A percentile compares a stretch with the other conserved stretches of the same genome.
These are phyloP conservation scores for Epichloe glyceriae DNA, from an alignment of 2,329 filamentous ascomycete genomes.

Conservation along the genomic window DNA sequence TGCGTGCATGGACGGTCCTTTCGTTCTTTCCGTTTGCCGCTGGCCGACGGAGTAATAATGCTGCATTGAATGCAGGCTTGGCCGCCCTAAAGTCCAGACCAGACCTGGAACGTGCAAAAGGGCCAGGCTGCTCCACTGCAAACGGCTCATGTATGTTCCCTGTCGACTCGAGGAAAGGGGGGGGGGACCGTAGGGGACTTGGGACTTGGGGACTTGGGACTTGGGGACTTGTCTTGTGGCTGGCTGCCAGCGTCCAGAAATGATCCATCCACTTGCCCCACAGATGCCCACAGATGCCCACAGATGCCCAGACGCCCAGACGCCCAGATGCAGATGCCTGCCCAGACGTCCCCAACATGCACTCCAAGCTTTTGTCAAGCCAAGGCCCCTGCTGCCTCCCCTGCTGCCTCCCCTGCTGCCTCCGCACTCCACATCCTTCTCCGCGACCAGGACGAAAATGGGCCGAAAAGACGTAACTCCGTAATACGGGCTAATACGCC, in stretches of 20 bases:
- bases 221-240: too few relatives aligned
- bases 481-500: too few relatives aligned
- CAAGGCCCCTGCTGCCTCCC: slow-evolving; percentile 3
- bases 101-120: background rate
- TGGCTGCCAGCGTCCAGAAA: background rate
- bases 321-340: background rate
- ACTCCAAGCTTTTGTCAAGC: background rate
- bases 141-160: slow-evolving; percentile 1
- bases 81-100: background rate
- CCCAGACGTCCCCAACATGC: background rate
- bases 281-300: background rate
- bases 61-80: background rate
- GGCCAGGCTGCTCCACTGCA: slow-evolving; percentile 1
- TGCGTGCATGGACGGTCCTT: too few relatives aligned
- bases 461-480: slow-evolving; percentile 4
- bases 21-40: background rate
- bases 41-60: background rate
- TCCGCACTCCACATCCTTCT: slow-evolving; percentile 7
- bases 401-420: slow-evolving; percentile 6
- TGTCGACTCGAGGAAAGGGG: background rate
- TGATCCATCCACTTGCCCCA: background rate
- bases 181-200: too few relatives aligned
- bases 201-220: too few relatives aligned
- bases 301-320: background rate
- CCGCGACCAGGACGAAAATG: slow-evolving; percentile 5